These are phyloP conservation scores for Hordeum vulgare DNA, from an alignment of 176 grass and related monocot genomes.

Conservation along the genomic window DNA sequence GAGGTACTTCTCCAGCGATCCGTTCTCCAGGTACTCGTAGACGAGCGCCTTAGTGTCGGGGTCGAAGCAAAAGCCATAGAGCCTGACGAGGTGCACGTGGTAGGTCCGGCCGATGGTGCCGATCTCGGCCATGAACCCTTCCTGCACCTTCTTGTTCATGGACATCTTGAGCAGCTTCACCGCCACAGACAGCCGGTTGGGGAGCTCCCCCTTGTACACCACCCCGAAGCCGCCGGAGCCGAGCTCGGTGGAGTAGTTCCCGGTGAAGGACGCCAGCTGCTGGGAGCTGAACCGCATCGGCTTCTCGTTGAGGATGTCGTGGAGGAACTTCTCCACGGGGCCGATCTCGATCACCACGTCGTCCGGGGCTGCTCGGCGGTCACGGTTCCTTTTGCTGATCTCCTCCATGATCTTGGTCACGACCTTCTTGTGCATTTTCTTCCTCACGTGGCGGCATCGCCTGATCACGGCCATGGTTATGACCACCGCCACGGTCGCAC, in stretches of 20 bases:
- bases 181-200: constrained; percentile 38
- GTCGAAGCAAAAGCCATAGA: constrained; percentile 87
- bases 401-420: neutral
- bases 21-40: constrained; percentile 75
- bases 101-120: constrained; percentile 62
- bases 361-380: neutral
- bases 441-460: neutral
- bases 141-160: constrained; percentile 43
- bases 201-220: constrained; percentile 52
- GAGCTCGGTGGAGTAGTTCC: constrained; percentile 27
- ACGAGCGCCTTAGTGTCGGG: constrained; percentile 45
- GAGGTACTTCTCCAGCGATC: constrained; percentile 59
- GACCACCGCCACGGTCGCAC: neutral
- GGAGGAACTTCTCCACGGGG: constrained; percentile 39
- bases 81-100: constrained; percentile 66
- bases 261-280: constrained; percentile 36
- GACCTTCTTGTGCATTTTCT: constrained; percentile 25
- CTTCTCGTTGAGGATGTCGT: constrained; percentile 53
- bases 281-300: constrained; percentile 44
- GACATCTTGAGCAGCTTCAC: constrained; percentile 52
- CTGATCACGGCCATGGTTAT: constrained; percentile 12
- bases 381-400: neutral
- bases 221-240: constrained; percentile 67
- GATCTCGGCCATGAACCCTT: constrained; percentile 76
- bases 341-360: constrained; percentile 33